Percentiles rank a stretch among this genome's conserved stretches.
These are phyloP conservation scores for Schoenoplectus tabernaemontani DNA, from an alignment of 202 grass and related monocot genomes.

Conservation along the genomic window DNA sequence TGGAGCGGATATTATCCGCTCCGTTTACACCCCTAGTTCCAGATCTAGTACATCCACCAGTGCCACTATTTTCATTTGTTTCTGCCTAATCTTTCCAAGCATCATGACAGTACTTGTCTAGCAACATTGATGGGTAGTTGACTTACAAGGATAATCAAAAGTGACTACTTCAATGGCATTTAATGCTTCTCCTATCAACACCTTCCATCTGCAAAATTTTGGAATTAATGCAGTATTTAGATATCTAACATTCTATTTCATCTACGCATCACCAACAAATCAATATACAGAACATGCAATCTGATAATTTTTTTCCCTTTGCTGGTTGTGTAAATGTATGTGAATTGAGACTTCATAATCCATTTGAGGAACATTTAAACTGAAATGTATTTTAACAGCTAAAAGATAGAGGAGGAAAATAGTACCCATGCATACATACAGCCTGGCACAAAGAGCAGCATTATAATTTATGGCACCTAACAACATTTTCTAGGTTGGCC, in stretches of 20 bases:
- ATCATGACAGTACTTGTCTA: background rate
- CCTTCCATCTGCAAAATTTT: conserved; percentile 51
- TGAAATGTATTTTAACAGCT: background rate
- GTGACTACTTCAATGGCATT: conserved; percentile 57
- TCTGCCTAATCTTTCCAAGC: background rate
- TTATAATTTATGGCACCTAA: background rate
- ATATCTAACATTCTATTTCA: background rate
- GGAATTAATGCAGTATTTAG: background rate
- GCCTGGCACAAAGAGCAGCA: background rate
- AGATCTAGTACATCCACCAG: background rate
- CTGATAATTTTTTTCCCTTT: background rate
- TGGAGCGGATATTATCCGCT: too few species aligned
- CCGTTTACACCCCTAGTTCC: too few species aligned
- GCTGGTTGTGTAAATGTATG: background rate
- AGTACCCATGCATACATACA: background rate
- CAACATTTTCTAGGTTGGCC: background rate
- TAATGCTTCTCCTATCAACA: conserved; percentile 49
- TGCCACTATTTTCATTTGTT: background rate
- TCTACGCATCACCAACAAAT: background rate
- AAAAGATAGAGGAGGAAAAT: background rate
- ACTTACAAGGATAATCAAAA: conserved; percentile 96
- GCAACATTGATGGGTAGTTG: background rate
- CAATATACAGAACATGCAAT: background rate
- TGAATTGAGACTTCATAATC: background rate
- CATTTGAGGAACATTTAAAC: background rate